Base-by-base conservation (phyloP, 805 yeast species). In the Komagataella mondaviorum region DNA sequence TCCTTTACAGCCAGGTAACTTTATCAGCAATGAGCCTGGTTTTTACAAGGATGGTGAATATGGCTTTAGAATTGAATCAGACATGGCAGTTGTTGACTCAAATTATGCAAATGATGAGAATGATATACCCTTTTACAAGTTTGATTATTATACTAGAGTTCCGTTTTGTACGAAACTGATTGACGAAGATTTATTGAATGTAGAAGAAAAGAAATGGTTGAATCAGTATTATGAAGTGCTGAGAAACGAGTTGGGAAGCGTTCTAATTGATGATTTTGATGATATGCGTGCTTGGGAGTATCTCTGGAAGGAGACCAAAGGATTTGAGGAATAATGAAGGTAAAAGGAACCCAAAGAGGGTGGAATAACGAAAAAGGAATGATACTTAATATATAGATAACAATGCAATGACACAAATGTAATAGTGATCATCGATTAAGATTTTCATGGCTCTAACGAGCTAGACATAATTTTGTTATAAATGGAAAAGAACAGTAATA, bases 1-100 rank as follows among this genome's bases (percentile, higher is more conserved):
- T 47, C 80, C 88, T 5, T 64, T 77, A 48, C 66, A 72, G 51
- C 71, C 71, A 12, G 97, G 97, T 4, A 87, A 83, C 57, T 75
- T 90, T 22, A 69, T 88, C 45, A 83, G 95, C 49, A 90, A 90
- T 67, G 99, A 93, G 65, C 99, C 99, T 0, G 99, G 99, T 0
- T 91, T 72, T 64, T 93, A 93, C 65, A 80, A 83, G 55, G 96
- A 88, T 58, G 91, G 90, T n/a, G 80, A 83, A 54, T 89, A 77
- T 64, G 99, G 99, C 8, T 77, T 91, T 54, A 75, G 99, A 57
- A 79, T 93, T 51, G 99, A 93, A 66, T 85, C 88, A 62, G 90
- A 89, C 57, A 64, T 93, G 47, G 72, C 83, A 48, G 72, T 78
- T 45, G 79, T 82, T 17, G 68, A 68, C 24, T 67, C 68, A 20